phyloP scores from a whole-genome alignment of 2,329 filamentous ascomycete genomes.

The Colletotrichum ledebouriae region DNA sequence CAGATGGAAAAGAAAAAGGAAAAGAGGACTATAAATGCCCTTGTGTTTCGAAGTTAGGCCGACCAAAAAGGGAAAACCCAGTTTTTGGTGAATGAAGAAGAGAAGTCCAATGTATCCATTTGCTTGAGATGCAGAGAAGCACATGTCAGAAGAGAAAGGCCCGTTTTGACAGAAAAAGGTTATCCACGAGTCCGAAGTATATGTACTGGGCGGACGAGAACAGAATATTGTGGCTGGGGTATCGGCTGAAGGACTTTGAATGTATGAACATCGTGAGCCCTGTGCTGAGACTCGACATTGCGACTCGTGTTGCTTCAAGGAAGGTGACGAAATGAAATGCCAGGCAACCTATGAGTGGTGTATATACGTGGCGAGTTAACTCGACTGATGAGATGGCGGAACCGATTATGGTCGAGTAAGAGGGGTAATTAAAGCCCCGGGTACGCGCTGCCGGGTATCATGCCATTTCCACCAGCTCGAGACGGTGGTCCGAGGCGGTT shows the following conservation, averaged over 20 bases:
- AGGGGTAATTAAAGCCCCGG: conserved; percentile 52
- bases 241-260: conserved; percentile 41
- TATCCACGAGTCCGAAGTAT: conserved; percentile 39
- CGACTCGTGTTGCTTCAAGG: conserved; percentile 38
- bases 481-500: conserved; percentile 49
- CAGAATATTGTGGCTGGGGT: conserved; percentile 33
- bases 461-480: conserved; percentile 53
- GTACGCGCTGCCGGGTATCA: conserved; percentile 68
- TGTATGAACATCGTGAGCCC: conserved; percentile 37
- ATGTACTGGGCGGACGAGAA: conserved; percentile 38
- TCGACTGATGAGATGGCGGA: conserved; percentile 29
- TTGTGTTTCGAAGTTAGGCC: conserved; percentile 12
- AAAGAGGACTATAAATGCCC: conserved; percentile 1
- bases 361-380: conserved; percentile 40
- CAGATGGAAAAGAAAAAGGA: conserved; percentile 5
- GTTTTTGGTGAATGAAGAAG: conserved; percentile 14
- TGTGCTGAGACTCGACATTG: conserved; percentile 34
- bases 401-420: conserved; percentile 35
- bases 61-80: background rate
- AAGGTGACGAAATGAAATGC: conserved; percentile 40
- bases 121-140: conserved; percentile 35
- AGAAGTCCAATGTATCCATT: conserved; percentile 31
- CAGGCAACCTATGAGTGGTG: conserved; percentile 23
- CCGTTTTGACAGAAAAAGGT: conserved; percentile 21
- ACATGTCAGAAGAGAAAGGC: conserved; percentile 34